phyloP scores from a whole-genome alignment of 441 rosid species.

The Euphorbia celastroides region DNA sequence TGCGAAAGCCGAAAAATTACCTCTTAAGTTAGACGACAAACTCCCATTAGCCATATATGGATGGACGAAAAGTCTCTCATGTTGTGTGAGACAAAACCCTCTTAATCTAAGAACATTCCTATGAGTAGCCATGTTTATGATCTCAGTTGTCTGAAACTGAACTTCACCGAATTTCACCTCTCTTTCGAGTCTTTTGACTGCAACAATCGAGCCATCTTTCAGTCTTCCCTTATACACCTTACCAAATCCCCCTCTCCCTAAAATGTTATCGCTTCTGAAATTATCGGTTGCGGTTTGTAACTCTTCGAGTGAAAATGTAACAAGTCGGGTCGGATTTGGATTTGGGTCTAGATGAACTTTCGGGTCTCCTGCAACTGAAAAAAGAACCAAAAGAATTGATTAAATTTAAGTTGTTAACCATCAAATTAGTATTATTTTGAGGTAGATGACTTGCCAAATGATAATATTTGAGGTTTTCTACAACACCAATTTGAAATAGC shows the following conservation, averaged over 20 bases:
- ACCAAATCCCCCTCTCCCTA: constrained; percentile 92
- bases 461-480: neutral
- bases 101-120: constrained; percentile 71
- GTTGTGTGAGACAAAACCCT: constrained; percentile 92
- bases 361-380: constrained; percentile 3
- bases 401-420: neutral
- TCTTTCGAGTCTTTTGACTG: constrained; percentile 85
- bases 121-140: constrained; percentile 95
- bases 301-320: constrained; percentile 69
- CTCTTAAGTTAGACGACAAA: constrained; percentile 87
- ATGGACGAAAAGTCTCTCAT: constrained; percentile 81
- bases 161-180: constrained; percentile 86
- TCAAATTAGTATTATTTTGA: neutral
- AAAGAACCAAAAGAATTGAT: too few species aligned
- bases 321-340: neutral
- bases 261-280: constrained; percentile 77
- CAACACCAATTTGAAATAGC: constrained; percentile 13
- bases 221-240: constrained; percentile 88
- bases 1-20: constrained; percentile 26
- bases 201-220: constrained; percentile 86
- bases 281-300: constrained; percentile 83
- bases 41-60: constrained; percentile 98
- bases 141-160: constrained; percentile 88
- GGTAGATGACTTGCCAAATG: constrained; percentile 4
- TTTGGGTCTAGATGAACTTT: constrained; percentile 13